These are phyloP conservation scores for Fusarium sp. DNA, from an alignment of 2,329 filamentous ascomycete species.

Conservation along the genomic window DNA sequence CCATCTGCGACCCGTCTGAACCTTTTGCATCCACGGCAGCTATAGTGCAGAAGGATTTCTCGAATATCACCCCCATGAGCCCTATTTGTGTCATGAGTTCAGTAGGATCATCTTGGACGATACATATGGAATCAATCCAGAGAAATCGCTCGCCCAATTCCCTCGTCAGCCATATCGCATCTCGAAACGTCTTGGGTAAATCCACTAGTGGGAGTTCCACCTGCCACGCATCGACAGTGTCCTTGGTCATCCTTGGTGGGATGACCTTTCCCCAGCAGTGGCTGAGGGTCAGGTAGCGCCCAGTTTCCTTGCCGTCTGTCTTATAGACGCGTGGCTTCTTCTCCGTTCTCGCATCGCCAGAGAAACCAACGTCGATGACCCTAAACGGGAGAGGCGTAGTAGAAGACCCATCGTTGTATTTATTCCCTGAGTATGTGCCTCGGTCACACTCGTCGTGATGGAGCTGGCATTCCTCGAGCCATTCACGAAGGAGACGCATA, in stretches of 20 bases:
- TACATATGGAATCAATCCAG: not conserved
- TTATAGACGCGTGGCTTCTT: not conserved
- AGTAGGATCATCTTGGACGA: not conserved
- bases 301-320: not conserved
- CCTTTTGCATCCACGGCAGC: slow-evolving; percentile 2
- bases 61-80: slow-evolving; percentile 2
- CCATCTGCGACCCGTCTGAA: not conserved
- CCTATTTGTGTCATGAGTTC: not conserved
- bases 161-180: not conserved
- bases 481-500: slow-evolving; percentile 4
- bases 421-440: not conserved
- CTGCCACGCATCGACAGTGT: not conserved
- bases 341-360: not conserved
- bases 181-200: not conserved
- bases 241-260: not conserved
- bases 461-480: not conserved
- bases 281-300: not conserved
- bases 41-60: slow-evolving; percentile 2
- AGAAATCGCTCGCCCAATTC: not conserved
- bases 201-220: not conserved
- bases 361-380: not conserved
- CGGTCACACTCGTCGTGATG: not conserved
- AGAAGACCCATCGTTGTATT: not conserved
- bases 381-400: not conserved
- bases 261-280: slow-evolving; percentile 2